Conservation (phyloP, 805 yeast species). For the Ogataea philodendri region DNA sequence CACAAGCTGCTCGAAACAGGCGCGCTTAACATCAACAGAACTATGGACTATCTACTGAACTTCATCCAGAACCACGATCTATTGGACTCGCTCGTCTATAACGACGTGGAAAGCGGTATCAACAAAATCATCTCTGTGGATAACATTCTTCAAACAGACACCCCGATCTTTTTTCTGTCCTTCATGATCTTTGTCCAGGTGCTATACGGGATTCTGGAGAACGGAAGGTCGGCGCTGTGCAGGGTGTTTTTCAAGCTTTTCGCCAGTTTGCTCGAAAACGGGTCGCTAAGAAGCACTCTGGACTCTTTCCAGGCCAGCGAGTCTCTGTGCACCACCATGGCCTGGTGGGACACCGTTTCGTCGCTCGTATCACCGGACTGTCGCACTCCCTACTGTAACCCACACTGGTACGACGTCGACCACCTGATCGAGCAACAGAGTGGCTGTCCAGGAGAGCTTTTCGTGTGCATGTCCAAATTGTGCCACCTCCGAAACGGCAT, state of each 20-base stretch:
- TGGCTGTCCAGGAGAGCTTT: slow-evolving; percentile 43
- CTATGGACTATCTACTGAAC: slow-evolving; percentile 44
- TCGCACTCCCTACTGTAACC: slow-evolving; percentile 39
- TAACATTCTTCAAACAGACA: slow-evolving; percentile 14
- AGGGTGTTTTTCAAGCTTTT: slow-evolving; percentile 39
- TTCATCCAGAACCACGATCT: slow-evolving; percentile 32
- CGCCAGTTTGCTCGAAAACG: slow-evolving; percentile 37
- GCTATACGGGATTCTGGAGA: slow-evolving; percentile 40
- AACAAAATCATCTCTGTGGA: slow-evolving; percentile 8
- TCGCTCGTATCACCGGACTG: slow-evolving; percentile 43
- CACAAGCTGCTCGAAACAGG: slow-evolving; percentile 43
- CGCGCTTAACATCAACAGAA: slow-evolving; percentile 44
- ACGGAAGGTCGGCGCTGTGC: slow-evolving; percentile 39
- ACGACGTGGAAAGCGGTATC: slow-evolving; percentile 10
- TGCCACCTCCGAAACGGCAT: slow-evolving; percentile 29
- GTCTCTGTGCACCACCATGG: slow-evolving; percentile 34
- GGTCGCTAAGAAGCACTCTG: slow-evolving; percentile 28
- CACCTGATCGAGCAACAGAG: slow-evolving; percentile 37
- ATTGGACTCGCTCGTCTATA: slow-evolving; percentile 9
- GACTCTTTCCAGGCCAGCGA: slow-evolving; percentile 35
- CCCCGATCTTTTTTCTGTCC: slow-evolving; percentile 30
- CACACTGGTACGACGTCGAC: slow-evolving; percentile 36
- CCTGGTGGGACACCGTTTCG: slow-evolving; percentile 44
- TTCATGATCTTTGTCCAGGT: slow-evolving; percentile 41
- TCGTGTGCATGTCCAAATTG: slow-evolving; percentile 36